A percentile compares a stretch with the other conserved stretches of the same genome.
Conservation (phyloP, 208 protist genomes). For the Leishmania tropica region DNA sequence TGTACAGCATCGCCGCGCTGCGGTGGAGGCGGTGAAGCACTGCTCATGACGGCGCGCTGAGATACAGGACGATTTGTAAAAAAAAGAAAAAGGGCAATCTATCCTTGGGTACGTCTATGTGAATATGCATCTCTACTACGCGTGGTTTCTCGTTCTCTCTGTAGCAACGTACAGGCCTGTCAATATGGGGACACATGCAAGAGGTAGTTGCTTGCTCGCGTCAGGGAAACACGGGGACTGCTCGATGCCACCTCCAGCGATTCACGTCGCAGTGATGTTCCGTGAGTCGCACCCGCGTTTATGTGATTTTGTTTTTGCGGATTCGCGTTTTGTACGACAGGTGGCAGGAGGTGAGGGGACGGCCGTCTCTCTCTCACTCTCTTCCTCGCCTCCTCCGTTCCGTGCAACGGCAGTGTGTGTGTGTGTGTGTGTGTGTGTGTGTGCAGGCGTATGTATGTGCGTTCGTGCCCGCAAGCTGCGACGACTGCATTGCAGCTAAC, state of each 20-base stretch:
- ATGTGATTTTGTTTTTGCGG: background rate
- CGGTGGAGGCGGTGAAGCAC: background rate
- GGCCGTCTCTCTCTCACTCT: background rate
- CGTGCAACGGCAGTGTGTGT: background rate
- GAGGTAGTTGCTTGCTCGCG: background rate
- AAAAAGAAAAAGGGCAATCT: background rate
- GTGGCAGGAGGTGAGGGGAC: no score
- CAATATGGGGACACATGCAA: background rate
- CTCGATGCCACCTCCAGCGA: background rate
- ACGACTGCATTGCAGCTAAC: background rate
- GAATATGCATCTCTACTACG: background rate
- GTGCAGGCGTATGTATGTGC: background rate
- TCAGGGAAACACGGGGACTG: background rate
- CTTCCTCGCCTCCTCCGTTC: background rate
- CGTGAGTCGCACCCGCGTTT: background rate
- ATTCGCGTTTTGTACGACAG: background rate
- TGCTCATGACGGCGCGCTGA: background rate
- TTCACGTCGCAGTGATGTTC: background rate
- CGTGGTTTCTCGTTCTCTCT: background rate
- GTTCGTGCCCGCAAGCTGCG: background rate
- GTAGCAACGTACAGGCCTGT: background rate
- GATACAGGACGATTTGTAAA: background rate
- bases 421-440: background rate
- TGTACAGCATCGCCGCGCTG: conserved; percentile 41
- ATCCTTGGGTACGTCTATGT: conserved; percentile 6